Percentiles rank a stretch among this genome's conserved stretches.
phyloP scores from a whole-genome alignment of 1,284 basidiomycete genomes.

The Cryptococcus jaspeensis region DNA sequence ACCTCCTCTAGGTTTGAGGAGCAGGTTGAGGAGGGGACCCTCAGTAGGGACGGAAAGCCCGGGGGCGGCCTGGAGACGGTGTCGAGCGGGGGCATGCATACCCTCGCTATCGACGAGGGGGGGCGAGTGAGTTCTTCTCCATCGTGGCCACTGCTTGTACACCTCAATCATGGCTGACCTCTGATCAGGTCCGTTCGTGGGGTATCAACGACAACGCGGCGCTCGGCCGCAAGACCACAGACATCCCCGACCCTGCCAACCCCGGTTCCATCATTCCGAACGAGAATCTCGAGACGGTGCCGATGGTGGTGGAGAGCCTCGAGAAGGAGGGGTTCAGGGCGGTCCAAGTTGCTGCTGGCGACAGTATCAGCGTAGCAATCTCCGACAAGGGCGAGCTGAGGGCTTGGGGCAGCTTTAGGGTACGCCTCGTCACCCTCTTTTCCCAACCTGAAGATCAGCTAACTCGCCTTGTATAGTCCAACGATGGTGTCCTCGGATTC shows the following conservation, averaged over 20 bases:
- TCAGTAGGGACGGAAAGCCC: conserved; percentile 55
- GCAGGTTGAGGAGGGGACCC: conserved; percentile 46
- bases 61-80: conserved; percentile 69
- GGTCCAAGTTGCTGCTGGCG: conserved; percentile 76
- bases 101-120: conserved; percentile 75
- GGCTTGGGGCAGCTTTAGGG: conserved; percentile 91
- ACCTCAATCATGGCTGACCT: too few species aligned
- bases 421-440: conserved; percentile 53
- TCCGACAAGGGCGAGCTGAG: conserved; percentile 73
- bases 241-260: conserved; percentile 62
- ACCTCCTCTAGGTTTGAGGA: conserved; percentile 43
- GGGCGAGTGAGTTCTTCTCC: conserved; percentile 65
- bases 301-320: conserved; percentile 69
- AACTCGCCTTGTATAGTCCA: conserved; percentile 49
- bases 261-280: conserved; percentile 62
- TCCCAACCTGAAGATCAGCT: not conserved
- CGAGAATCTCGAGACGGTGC: conserved; percentile 75
- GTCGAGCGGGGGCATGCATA: conserved; percentile 79
- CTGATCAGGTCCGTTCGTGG: conserved; percentile 72
- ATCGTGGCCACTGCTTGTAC: too few species aligned
- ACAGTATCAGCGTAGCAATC: conserved; percentile 79
- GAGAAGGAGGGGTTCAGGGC: conserved; percentile 74
- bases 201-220: conserved; percentile 92
- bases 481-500: conserved; percentile 84
- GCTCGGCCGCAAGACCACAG: conserved; percentile 74